These are phyloP conservation scores for Sporopachydermia cereana DNA, from an alignment of 1,139 yeast genomes.

Conservation along the genomic window DNA sequence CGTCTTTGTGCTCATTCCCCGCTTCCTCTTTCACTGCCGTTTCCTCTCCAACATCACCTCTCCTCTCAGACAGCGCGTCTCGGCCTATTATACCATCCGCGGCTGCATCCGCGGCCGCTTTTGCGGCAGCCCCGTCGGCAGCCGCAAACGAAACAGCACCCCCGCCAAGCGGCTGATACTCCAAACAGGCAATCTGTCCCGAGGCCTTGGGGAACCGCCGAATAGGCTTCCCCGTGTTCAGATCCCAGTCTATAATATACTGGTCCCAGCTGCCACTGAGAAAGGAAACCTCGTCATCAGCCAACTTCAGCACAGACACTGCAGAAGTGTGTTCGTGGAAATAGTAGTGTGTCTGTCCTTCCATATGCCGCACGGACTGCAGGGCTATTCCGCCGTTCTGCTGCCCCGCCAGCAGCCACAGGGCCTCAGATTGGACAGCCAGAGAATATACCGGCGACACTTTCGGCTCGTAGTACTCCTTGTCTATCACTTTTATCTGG, in stretches of 20 bases:
- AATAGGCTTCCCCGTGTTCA: constrained; percentile 53
- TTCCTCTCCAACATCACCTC: not conserved
- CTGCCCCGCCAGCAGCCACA: constrained; percentile 80
- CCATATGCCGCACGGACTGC: constrained; percentile 73
- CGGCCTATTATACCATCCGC: too few relatives aligned
- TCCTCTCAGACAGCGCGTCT: not conserved
- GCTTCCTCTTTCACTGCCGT: not conserved
- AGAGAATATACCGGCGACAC: constrained; percentile 80
- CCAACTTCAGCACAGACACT: constrained; percentile 59
- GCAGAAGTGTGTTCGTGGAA: constrained; percentile 63
- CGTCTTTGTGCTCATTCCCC: constrained; percentile 8
- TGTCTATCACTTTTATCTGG: constrained; percentile 31
- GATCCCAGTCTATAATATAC: constrained; percentile 67
- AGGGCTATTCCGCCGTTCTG: constrained; percentile 74
- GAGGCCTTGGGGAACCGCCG: constrained; percentile 36
- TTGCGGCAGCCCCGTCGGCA: constrained; percentile 7
- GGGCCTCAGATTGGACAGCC: constrained; percentile 72
- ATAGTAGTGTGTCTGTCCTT: constrained; percentile 73
- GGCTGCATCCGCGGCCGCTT: not conserved
- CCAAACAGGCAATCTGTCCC: constrained; percentile 72
- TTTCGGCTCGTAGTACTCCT: constrained; percentile 48
- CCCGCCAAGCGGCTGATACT: constrained; percentile 68
- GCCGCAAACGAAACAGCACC: constrained; percentile 13
- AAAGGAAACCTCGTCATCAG: constrained; percentile 46
- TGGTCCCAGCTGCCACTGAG: constrained; percentile 91